These are phyloP conservation scores for Bryoglossum gracile DNA, from an alignment of 495 filamentous ascomycete species.

Conservation along the genomic window DNA sequence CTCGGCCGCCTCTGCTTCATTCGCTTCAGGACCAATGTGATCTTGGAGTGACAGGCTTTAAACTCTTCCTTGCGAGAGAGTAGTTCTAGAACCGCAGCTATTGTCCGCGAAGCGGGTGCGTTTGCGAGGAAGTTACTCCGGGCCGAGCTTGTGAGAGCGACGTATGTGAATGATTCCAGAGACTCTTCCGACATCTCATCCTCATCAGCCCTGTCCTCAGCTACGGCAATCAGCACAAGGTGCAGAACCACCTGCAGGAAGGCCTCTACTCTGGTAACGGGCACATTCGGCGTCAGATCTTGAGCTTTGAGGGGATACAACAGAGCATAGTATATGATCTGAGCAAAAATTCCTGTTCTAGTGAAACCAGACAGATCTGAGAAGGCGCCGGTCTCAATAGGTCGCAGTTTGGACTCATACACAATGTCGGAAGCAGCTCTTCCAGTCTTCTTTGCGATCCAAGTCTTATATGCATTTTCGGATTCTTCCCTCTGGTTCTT, in stretches of 20 bases:
- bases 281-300: conserved; percentile 60
- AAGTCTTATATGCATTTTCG: conserved; percentile 76
- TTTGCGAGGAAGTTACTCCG: conserved; percentile 47
- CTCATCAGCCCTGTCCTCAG: conserved; percentile 67
- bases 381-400: conserved; percentile 71
- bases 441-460: conserved; percentile 82
- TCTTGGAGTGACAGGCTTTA: conserved; percentile 75
- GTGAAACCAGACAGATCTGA: conserved; percentile 69
- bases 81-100: conserved; percentile 66
- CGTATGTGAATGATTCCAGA: conserved; percentile 56
- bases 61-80: conserved; percentile 67
- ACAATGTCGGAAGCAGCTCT: conserved; percentile 76
- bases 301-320: conserved; percentile 64
- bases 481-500: conserved; percentile 97
- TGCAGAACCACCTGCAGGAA: conserved; percentile 90
- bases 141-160: conserved; percentile 55
- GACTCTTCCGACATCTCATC: conserved; percentile 41
- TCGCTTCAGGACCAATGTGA: conserved; percentile 74
- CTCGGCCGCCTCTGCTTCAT: conserved; percentile 75
- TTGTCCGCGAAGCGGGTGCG: conserved; percentile 48
- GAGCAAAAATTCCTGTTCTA: conserved; percentile 73
- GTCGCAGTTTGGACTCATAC: conserved; percentile 82
- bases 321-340: conserved; percentile 83
- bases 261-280: conserved; percentile 74
- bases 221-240: conserved; percentile 70